Evolutionary conservation across 441 rosid genomes (phyloP).

Genomic region (Geranium incanum): DNA sequence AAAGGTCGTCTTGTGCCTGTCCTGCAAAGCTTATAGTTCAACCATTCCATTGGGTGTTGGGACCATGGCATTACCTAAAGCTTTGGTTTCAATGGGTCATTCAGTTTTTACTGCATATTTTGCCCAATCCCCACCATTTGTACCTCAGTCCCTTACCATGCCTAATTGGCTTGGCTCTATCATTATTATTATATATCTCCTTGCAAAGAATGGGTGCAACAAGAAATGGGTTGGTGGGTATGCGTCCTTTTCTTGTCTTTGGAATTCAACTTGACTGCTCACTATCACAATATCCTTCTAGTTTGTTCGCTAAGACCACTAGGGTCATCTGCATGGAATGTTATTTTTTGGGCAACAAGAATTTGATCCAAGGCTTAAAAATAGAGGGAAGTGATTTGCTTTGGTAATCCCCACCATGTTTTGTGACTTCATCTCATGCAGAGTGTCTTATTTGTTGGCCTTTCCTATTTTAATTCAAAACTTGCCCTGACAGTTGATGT

Average conservation of each 20-base stretch:
- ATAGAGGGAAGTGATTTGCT: not conserved
- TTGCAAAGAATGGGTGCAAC: not conserved
- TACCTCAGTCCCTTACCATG: slow-evolving; percentile 9
- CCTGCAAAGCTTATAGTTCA: slow-evolving; percentile 21
- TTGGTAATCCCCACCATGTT: not conserved
- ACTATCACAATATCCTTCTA: not conserved
- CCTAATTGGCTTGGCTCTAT: not conserved
- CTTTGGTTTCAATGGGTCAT: slow-evolving; percentile 6
- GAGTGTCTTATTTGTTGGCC: not conserved
- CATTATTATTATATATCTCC: not conserved
- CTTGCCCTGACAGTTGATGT: not conserved
- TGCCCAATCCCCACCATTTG: slow-evolving; percentile 7
- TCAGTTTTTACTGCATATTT: not conserved
- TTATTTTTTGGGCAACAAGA: slow-evolving; percentile 1
- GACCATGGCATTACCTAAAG: slow-evolving; percentile 13
- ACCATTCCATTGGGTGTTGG: slow-evolving; percentile 16
- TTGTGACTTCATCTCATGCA: not conserved
- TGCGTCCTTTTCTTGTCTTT: slow-evolving; percentile 11
- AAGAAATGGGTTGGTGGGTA: slow-evolving; percentile 8
- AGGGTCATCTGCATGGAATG: slow-evolving; percentile 8
- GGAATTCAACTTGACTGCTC: slow-evolving; percentile 2
- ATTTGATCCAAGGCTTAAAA: not conserved
- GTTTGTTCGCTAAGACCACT: not conserved
- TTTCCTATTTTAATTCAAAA: slow-evolving; percentile 3
- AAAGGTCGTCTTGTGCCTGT: slow-evolving; percentile 20